A percentile compares a stretch with the other conserved stretches of the same genome.
Evolutionary conservation across 148 eudicot species (phyloP).

Genomic region (Rhododendron molle): DNA sequence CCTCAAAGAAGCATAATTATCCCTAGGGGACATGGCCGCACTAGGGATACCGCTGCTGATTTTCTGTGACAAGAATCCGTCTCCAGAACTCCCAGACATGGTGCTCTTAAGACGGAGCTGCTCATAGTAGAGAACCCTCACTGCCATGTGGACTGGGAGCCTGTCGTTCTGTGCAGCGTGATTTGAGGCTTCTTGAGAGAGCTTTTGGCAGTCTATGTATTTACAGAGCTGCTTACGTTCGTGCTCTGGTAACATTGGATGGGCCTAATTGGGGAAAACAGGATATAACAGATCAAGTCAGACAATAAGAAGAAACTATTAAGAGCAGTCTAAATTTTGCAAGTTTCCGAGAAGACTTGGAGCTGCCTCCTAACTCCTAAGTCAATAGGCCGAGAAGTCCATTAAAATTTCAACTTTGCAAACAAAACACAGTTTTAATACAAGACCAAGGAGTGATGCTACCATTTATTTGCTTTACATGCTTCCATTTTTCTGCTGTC

Average conservation of each 20-base stretch:
- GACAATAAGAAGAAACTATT: background rate
- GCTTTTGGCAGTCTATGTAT: constrained; percentile 66
- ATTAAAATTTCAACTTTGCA: background rate
- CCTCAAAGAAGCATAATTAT: constrained; percentile 68
- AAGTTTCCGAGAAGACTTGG: background rate
- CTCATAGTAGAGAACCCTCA: constrained; percentile 64
- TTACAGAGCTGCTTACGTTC: constrained; percentile 53
- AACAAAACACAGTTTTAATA: background rate
- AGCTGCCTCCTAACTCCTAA: background rate
- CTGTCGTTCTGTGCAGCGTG: constrained; percentile 80
- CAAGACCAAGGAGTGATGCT: too few species aligned
- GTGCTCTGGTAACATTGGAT: constrained; percentile 43
- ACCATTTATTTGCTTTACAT: background rate
- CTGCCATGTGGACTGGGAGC: constrained; percentile 63
- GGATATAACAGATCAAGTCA: background rate
- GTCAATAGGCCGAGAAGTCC: background rate
- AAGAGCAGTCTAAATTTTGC: background rate
- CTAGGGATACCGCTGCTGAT: constrained; percentile 61
- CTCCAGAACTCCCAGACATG: constrained; percentile 44
- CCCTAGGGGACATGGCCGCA: constrained; percentile 71
- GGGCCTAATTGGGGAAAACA: constrained; percentile 40
- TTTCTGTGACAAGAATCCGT: constrained; percentile 47
- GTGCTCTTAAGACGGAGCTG: constrained; percentile 52
- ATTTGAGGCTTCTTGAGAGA: constrained; percentile 71
- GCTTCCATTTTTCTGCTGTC: background rate